Evolutionary conservation across 129 eudicot genomes (phyloP).

Genomic region (Tanacetum coccineum): DNA sequence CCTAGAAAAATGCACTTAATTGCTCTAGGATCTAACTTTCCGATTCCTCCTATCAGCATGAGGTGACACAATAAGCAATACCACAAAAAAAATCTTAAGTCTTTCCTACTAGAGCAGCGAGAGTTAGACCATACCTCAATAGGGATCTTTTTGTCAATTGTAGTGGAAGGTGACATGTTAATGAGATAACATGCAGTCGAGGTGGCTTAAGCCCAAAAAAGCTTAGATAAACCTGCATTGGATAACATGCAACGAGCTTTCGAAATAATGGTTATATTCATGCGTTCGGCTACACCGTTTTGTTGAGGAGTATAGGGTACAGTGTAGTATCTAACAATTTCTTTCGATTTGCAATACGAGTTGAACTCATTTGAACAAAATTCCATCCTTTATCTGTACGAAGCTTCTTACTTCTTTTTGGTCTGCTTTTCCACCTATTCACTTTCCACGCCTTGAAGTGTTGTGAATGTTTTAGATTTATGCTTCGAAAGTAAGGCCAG

Average conservation of each 20-base stretch:
- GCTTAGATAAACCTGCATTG: slow-evolving; percentile 12
- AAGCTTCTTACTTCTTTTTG: slow-evolving; percentile 6
- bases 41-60: slow-evolving; percentile 4
- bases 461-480: slow-evolving; percentile 16
- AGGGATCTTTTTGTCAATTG: slow-evolving; percentile 6
- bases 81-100: slow-evolving; percentile 16
- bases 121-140: slow-evolving; percentile 26
- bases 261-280: slow-evolving; percentile 19
- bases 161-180: slow-evolving; percentile 9
- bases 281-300: slow-evolving; percentile 25
- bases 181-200: slow-evolving; percentile 4
- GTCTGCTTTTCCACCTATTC: slow-evolving; percentile 13
- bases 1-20: too few species aligned
- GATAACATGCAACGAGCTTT: slow-evolving; percentile 20
- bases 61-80: slow-evolving; percentile 13
- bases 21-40: too few species aligned
- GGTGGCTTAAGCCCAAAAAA: slow-evolving; percentile 10
- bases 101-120: too few species aligned
- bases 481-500: slow-evolving; percentile 13
- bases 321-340: slow-evolving; percentile 21
- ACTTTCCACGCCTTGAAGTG: slow-evolving; percentile 23
- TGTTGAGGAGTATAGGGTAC: slow-evolving; percentile 16
- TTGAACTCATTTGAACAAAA: slow-evolving; percentile 1
- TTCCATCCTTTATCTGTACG: slow-evolving; percentile 27
- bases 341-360: not conserved